Percentiles rank a stretch among this genome's conserved stretches.
Evolutionary conservation across 2,329 filamentous ascomycete genomes (phyloP).

Genomic region (Teratosphaeria pseudoeucalypti): DNA sequence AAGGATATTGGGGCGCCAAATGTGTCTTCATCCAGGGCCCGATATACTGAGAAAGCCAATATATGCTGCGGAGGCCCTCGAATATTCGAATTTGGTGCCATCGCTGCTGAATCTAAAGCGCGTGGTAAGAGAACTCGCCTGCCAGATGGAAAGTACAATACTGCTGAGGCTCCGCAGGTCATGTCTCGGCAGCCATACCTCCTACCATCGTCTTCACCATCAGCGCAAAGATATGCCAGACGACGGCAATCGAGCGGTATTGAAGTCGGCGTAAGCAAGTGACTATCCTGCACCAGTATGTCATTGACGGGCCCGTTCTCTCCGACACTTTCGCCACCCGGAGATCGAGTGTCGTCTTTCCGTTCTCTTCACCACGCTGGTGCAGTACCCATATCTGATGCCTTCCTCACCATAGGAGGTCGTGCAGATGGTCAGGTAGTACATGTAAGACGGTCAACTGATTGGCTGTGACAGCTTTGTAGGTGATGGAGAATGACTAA

Average conservation of each 20-base stretch:
- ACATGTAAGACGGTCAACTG: background rate
- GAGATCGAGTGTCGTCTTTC: too few relatives aligned
- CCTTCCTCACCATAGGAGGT: too few relatives aligned
- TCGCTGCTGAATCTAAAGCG: background rate
- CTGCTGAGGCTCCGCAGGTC: background rate
- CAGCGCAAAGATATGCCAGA: background rate
- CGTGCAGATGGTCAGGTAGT: background rate
- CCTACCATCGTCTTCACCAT: background rate
- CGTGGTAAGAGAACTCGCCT: background rate
- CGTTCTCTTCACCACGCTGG: too few relatives aligned
- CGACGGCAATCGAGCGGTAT: too few relatives aligned
- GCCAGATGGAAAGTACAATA: background rate
- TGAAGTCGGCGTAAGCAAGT: too few relatives aligned
- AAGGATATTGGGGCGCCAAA: background rate
- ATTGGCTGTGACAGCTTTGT: background rate
- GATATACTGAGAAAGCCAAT: background rate
- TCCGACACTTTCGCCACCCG: too few relatives aligned
- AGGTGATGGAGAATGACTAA: background rate
- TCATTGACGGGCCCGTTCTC: too few relatives aligned
- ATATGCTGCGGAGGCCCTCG: background rate
- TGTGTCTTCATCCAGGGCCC: background rate
- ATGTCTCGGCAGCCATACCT: background rate
- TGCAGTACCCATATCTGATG: too few relatives aligned
- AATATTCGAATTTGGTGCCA: background rate
- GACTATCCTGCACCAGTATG: too few relatives aligned